These are phyloP conservation scores for Rosa persica DNA, from an alignment of 306 rosid genomes.

Conservation along the genomic window DNA sequence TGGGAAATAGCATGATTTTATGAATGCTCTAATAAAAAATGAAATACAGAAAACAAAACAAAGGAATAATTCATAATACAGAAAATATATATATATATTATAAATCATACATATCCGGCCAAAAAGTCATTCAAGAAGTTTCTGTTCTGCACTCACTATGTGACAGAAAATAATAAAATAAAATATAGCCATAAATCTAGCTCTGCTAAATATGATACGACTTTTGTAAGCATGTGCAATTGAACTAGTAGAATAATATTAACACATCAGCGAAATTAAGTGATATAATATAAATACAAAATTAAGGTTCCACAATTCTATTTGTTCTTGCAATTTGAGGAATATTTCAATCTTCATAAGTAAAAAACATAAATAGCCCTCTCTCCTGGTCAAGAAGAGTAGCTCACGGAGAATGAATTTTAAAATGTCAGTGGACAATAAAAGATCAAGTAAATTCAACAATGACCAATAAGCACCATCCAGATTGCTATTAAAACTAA, in stretches of 20 bases:
- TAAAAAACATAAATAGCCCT: not conserved
- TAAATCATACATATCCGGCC: not conserved
- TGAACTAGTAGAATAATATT: not conserved
- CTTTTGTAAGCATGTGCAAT: not conserved
- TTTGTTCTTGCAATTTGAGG: not conserved
- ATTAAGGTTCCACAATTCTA: not conserved
- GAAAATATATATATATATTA: not conserved
- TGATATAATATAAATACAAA: not conserved
- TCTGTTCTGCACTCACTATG: not conserved
- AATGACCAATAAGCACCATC: constrained; percentile 17
- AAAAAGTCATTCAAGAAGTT: not conserved
- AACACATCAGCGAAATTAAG: not conserved
- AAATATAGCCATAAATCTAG: not conserved
- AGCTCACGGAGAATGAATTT: not conserved
- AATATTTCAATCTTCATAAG: not conserved
- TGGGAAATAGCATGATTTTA: not conserved
- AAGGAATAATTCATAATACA: not conserved
- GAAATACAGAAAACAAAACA: not conserved
- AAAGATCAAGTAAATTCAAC: not conserved
- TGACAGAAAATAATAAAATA: not conserved
- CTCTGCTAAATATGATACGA: not conserved
- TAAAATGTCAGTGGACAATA: not conserved
- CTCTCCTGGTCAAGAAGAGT: not conserved
- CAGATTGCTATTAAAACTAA: constrained; percentile 8
- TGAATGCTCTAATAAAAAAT: not conserved